phyloP scores from a whole-genome alignment of 2,329 filamentous ascomycete genomes.

The Didymella arachidicola region DNA sequence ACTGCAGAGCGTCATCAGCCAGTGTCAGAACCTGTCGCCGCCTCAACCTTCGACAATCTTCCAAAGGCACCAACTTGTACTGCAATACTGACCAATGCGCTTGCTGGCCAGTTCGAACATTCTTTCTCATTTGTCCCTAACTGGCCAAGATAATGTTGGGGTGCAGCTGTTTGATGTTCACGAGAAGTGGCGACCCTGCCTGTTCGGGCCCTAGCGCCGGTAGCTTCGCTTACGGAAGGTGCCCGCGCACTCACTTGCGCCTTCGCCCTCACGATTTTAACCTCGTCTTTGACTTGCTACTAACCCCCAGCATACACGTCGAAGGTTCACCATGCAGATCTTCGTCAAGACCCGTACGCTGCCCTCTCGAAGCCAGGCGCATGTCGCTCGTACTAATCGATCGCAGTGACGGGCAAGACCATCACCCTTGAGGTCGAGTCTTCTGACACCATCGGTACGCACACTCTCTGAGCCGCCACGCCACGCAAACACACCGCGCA shows the following conservation, averaged over 20 bases:
- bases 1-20: not conserved
- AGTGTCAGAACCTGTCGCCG: not conserved
- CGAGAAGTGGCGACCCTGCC: not conserved
- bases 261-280: conserved; percentile 4
- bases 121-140: not conserved
- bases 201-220: conserved; percentile 1
- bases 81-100: not conserved
- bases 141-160: not conserved
- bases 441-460: conserved; percentile 82
- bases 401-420: conserved; percentile 85
- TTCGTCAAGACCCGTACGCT: conserved; percentile 95
- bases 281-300: conserved; percentile 3
- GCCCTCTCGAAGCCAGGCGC: not conserved
- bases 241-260: conserved; percentile 4
- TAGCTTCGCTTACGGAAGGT: conserved; percentile 5
- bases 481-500: conserved; percentile 26
- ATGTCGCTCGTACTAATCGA: conserved; percentile 20
- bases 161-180: conserved; percentile 3
- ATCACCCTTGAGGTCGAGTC: conserved; percentile 99
- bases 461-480: conserved; percentile 26
- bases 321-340: conserved; percentile 53
- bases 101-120: not conserved
- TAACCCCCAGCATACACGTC: conserved; percentile 5
- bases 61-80: not conserved
- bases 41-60: not conserved